Base-by-base conservation (phyloP, 2,329 filamentous ascomycete species). In the Stylonectria norvegica region DNA sequence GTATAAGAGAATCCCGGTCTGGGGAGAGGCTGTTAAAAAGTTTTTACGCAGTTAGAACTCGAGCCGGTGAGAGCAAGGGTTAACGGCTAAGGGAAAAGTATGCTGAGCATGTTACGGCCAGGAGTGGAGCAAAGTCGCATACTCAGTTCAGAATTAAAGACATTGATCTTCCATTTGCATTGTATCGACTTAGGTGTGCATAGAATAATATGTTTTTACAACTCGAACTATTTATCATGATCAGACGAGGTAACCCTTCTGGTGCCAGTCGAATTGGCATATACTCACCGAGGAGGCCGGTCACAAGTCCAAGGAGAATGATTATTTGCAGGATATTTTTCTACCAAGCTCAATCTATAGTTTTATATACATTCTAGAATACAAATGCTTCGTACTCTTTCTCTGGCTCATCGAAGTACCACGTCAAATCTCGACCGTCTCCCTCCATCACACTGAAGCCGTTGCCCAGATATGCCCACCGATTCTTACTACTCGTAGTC, bases 361-460 rank as follows among this genome's bases (percentile, higher is more conserved):
- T 12, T 25, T 7, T 25, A 7, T 25, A 25, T 25, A 7, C 22
- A 25, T 7, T 25, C 22, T 25, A 25, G 22, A 25, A 25, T 15
- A 30, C 27, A 30, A 30, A 30, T 9, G 9, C 9, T 6, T 30
- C 27, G 14, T 30, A 30, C 27, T 30, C 27, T 15, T 30, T 30
- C 27, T 30, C 27, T 6, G 27, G 27, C 27, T 30, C 27, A 15
- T 30, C 27, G 15, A 30, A 53, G 43, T 20, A 42, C 50, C 27
- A 39, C 2, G 36, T 34, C n/a, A 39, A n/a, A 28, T 39, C 36
- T 4, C 20, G 19, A 16, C 36, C 36, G 9, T 39, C 29, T 25
- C 15, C 14, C 16, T 39, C 36, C 5, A 15, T 23, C 5, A 20
- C 16, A 20, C 20, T 25, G n/a, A 39, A 39, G 5, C 36, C 36